These are phyloP conservation scores for Entamoeba nuttalli DNA, from an alignment of 208 protist genomes.

Conservation along the genomic window DNA sequence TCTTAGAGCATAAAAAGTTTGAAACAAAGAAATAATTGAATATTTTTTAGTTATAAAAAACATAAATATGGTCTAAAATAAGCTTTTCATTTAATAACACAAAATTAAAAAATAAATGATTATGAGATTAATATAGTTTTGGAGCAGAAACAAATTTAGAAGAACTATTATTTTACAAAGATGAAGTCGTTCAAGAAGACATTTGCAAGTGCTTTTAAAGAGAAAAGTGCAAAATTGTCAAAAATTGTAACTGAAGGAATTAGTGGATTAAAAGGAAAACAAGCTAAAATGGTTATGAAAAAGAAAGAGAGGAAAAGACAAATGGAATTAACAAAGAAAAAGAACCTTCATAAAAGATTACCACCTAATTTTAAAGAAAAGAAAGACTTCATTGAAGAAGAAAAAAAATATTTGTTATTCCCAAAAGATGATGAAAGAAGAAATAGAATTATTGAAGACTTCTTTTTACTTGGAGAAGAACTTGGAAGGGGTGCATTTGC, in stretches of 20 bases:
- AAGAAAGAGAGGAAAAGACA: not conserved
- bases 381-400: not conserved
- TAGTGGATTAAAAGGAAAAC: not conserved
- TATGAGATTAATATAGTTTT: too few relatives aligned
- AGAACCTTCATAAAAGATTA: not conserved
- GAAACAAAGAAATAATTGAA: too few relatives aligned
- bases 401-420: not conserved
- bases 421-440: not conserved
- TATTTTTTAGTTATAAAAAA: too few relatives aligned
- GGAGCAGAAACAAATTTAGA: too few relatives aligned
- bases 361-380: not conserved
- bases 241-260: not conserved
- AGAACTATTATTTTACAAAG: too few relatives aligned
- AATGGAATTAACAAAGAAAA: not conserved
- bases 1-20: too few relatives aligned
- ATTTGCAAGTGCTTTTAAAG: not conserved
- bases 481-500: not conserved
- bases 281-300: not conserved
- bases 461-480: not conserved
- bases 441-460: not conserved
- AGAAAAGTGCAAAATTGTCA: not conserved
- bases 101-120: too few relatives aligned
- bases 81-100: too few relatives aligned
- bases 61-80: too few relatives aligned
- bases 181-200: not conserved